phyloP scores from a whole-genome alignment of 1,139 yeast genomes.

The Suhomyces terraborum region DNA sequence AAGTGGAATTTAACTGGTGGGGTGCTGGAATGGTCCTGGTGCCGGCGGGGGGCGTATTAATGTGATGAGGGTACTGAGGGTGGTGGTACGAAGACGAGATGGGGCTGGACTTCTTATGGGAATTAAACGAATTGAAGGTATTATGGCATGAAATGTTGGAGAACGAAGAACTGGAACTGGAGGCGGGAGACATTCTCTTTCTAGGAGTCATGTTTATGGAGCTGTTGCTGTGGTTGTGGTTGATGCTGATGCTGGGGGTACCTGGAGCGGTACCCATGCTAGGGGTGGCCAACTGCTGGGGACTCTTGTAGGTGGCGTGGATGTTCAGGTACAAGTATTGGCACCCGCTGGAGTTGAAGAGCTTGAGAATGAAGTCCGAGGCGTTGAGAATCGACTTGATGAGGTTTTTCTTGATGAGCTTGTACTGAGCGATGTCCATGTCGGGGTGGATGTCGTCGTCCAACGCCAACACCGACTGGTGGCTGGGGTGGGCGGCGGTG shows the following conservation, averaged over 20 bases:
- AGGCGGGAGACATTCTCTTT: constrained; percentile 16
- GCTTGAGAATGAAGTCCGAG: constrained; percentile 36
- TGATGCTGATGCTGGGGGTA: constrained; percentile 14
- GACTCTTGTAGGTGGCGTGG: constrained; percentile 20
- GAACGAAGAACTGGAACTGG: constrained; percentile 14
- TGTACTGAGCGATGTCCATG: constrained; percentile 28
- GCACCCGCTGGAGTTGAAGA: constrained; percentile 41
- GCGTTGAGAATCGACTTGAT: constrained; percentile 35
- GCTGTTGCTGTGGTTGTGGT: too few relatives aligned
- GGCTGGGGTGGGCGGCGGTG: constrained; percentile 23
- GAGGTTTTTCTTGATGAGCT: constrained; percentile 34
- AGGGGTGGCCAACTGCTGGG: constrained; percentile 8
- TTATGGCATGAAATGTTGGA: constrained; percentile 6
- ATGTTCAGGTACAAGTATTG: constrained; percentile 31
- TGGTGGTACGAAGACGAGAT: constrained; percentile 5
- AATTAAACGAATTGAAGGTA: constrained; percentile 11
- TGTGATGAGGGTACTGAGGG: constrained; percentile 9
- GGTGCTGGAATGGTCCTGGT: constrained; percentile 15
- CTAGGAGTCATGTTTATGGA: constrained; percentile 15
- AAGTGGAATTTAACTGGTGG: constrained; percentile 11
- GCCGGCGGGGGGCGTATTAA: constrained; percentile 15
- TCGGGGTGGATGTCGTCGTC: constrained; percentile 10
- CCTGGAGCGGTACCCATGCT: constrained; percentile 11
- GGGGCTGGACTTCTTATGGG: constrained; percentile 10
- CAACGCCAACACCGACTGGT: constrained; percentile 21